Base-by-base conservation (phyloP, 441 rosid genomes). In the Brassica hybrid region DNA sequence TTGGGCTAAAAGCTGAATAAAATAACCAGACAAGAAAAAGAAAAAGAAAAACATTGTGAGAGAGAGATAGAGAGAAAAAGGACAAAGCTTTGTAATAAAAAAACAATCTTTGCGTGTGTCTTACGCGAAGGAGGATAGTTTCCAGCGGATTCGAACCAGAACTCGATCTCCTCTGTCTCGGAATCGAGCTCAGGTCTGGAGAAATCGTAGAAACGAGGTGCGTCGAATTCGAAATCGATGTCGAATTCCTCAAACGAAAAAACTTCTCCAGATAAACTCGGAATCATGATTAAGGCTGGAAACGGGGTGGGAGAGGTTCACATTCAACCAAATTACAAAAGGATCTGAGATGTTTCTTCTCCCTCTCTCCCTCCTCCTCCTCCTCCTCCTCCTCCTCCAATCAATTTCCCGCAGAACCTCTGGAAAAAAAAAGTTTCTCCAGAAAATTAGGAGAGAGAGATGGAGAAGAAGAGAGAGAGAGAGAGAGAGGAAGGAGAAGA, bases 101-200 rank as follows among this genome's bases (percentile, higher is more conserved):
- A 52, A 16, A 65, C 18, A 59, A 30, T 5, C 6, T 45, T 58
- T 21, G 60, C 10, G 67, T 75, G 76, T 18, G 57, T 19, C 85
- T 76, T 80, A 89, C 91, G 91, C 0, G 91, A 88, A 83, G 91
- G 87, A 63, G 88, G 89, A 65, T 84, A 83, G 74, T 84, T 78
- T 65, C 82, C 82, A 21, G 89, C 67, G 8, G 71, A 79, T 7
- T 83, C 71, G 69, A 89, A 85, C 91, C 94, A 89, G 56, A 41
- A 72, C 50, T 88, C 85, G 68, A 78, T 72, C 25, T 86, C 81
- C 45, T 57, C 32, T 0, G 81, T 84, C 76, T 85, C 85, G 5
- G 56, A 75, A 57, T 66, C 64, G 19, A 78, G 81, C 69, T 89
- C 90, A 5, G 78, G 79, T 10, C 73, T 71, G 6, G 77, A 69